Conservation (phyloP, 495 filamentous ascomycete species). For the Trichocladium uniseriatum region DNA sequence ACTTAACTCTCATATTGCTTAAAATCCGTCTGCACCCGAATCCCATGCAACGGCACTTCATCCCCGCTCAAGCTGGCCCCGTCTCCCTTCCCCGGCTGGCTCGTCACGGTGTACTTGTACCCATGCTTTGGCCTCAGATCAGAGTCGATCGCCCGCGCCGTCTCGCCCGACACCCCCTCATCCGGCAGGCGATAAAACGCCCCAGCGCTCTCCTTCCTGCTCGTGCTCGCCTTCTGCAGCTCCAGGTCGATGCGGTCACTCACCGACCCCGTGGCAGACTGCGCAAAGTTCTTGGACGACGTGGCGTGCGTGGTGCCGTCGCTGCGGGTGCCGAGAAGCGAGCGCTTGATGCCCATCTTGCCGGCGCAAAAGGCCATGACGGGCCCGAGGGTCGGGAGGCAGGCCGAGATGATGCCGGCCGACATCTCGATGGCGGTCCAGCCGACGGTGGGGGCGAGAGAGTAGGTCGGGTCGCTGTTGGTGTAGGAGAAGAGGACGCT, state of each 20-base stretch:
- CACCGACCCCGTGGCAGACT: neutral
- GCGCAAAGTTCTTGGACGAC: neutral
- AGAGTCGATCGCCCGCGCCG: neutral
- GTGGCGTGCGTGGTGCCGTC: neutral
- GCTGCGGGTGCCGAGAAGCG: neutral
- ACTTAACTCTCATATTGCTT: neutral
- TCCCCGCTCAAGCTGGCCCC: constrained; percentile 1
- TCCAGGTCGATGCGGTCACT: constrained; percentile 2
- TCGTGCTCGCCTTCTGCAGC: neutral
- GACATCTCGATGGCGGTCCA: constrained; percentile 41
- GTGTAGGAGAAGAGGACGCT: constrained; percentile 31
- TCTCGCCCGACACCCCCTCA: neutral
- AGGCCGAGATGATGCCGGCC: constrained; percentile 38
- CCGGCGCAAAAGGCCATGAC: constrained; percentile 7
- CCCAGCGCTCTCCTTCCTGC: neutral
- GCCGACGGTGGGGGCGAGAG: constrained; percentile 30
- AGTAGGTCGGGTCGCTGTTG: constrained; percentile 27
- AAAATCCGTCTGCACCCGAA: constrained; percentile 4
- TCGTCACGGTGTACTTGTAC: constrained; percentile 2
- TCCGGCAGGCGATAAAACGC: constrained; percentile 8
- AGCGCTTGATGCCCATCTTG: constrained; percentile 4
- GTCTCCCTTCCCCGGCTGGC: neutral
- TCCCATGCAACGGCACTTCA: constrained; percentile 7
- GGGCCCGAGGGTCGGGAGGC: constrained; percentile 37
- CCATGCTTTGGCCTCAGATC: constrained; percentile 2